Percentiles rank a stretch among this genome's conserved stretches.
phyloP scores from a whole-genome alignment of 176 grass and related monocot species.

The Cymbopogon citratus region DNA sequence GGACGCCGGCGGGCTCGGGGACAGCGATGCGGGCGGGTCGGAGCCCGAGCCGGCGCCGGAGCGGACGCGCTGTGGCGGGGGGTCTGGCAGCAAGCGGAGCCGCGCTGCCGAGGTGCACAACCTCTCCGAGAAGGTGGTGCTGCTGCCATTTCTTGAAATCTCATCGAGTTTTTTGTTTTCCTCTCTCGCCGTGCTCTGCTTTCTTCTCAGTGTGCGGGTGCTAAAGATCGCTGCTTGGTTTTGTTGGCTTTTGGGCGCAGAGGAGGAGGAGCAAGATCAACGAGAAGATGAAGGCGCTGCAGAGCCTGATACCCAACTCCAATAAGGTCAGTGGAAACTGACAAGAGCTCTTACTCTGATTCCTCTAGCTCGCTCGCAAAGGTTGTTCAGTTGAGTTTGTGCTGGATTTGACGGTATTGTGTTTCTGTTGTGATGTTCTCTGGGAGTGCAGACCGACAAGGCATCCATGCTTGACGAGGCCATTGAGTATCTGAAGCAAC shows the following conservation, averaged over 20 bases:
- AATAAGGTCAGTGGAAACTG: constrained; percentile 61
- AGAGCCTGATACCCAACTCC: constrained; percentile 91
- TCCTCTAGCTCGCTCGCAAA: background rate
- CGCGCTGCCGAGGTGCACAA: constrained; percentile 95
- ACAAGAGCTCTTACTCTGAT: background rate
- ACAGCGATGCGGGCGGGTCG: constrained; percentile 36
- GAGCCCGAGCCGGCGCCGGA: constrained; percentile 43
- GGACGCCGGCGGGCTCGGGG: constrained; percentile 13
- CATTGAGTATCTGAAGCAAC: constrained; percentile 95
- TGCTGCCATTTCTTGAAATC: background rate
- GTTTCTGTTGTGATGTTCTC: background rate
- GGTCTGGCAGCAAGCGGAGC: constrained; percentile 77
- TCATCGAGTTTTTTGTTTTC: background rate
- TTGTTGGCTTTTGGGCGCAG: constrained; percentile 23
- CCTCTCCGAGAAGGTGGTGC: constrained; percentile 87
- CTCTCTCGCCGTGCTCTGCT: background rate
- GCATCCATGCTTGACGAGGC: constrained; percentile 98
- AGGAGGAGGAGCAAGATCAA: constrained; percentile 93
- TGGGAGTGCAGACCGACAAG: constrained; percentile 71
- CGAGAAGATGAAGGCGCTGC: constrained; percentile 98
- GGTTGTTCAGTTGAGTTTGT: background rate
- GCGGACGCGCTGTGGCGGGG: constrained; percentile 42
- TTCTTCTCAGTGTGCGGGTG: background rate
- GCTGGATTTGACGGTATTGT: background rate
- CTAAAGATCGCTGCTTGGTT: constrained; percentile 12